These are phyloP conservation scores for Salix viminalis DNA, from an alignment of 345 rosid species.

Conservation along the genomic window DNA sequence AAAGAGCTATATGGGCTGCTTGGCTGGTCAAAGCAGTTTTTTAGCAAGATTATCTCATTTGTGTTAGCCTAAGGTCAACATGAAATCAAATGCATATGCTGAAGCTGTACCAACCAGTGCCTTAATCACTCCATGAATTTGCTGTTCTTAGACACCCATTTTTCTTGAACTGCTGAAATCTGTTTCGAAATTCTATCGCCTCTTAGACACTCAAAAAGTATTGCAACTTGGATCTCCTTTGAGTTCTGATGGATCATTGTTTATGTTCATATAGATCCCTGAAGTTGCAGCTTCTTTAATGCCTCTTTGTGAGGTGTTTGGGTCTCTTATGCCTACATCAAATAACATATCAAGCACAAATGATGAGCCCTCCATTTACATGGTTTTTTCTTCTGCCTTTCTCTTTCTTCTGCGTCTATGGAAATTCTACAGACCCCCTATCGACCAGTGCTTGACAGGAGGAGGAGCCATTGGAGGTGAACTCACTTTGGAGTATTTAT, in stretches of 20 bases:
- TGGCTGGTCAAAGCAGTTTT: not conserved
- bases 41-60: not conserved
- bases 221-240: conserved; percentile 1
- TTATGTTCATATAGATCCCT: conserved; percentile 43
- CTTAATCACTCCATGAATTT: not conserved
- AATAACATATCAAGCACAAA: conserved; percentile 17
- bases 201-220: not conserved
- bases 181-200: not conserved
- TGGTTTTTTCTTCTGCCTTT: conserved; percentile 62
- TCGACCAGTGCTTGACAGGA: conserved; percentile 37
- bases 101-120: not conserved
- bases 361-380: conserved; percentile 47
- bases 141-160: not conserved
- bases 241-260: conserved; percentile 15
- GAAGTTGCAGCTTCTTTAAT: conserved; percentile 64
- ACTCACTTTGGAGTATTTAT: conserved; percentile 55
- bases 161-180: too few species aligned
- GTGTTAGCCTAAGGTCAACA: not conserved
- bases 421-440: conserved; percentile 62
- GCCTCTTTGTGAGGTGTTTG: conserved; percentile 67
- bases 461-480: conserved; percentile 38
- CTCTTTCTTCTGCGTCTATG: conserved; percentile 69
- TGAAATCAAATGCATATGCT: not conserved
- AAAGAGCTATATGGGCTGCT: not conserved
- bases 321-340: conserved; percentile 49